Evolutionary conservation across 2,329 filamentous ascomycete genomes (phyloP).

Genomic region (Diaporthe sp.): DNA sequence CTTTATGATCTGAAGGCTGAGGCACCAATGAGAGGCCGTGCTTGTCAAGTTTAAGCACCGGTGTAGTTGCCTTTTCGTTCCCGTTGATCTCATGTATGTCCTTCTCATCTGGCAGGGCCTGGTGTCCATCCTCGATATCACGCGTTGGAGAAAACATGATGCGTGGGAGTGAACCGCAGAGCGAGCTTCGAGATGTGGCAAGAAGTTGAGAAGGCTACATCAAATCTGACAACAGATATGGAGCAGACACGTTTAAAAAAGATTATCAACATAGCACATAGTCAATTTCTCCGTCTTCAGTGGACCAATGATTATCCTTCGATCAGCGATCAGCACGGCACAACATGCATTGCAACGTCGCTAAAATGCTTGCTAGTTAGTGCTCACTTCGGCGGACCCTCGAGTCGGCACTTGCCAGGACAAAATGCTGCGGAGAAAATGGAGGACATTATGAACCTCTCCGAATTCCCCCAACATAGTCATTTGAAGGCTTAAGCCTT

Average conservation of each 20-base stretch:
- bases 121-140: background rate
- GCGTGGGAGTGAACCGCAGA: background rate
- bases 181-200: background rate
- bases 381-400: background rate
- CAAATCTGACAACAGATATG: background rate
- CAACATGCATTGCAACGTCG: slow-evolving; percentile 2
- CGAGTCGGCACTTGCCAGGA: background rate
- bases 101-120: background rate
- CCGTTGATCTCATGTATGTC: background rate
- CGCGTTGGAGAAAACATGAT: background rate
- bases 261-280: background rate
- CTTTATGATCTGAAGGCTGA: slow-evolving; percentile 38
- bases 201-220: background rate
- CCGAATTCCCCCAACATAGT: background rate
- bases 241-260: background rate
- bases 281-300: background rate
- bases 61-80: background rate
- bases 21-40: slow-evolving; percentile 40
- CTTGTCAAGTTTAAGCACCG: slow-evolving; percentile 35
- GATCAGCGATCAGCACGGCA: background rate
- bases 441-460: background rate
- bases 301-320: background rate
- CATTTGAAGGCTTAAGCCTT: background rate
- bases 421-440: background rate
- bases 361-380: background rate